Evolutionary conservation across 2,329 filamentous ascomycete genomes (phyloP).

Genomic region (Colletotrichum sp.): DNA sequence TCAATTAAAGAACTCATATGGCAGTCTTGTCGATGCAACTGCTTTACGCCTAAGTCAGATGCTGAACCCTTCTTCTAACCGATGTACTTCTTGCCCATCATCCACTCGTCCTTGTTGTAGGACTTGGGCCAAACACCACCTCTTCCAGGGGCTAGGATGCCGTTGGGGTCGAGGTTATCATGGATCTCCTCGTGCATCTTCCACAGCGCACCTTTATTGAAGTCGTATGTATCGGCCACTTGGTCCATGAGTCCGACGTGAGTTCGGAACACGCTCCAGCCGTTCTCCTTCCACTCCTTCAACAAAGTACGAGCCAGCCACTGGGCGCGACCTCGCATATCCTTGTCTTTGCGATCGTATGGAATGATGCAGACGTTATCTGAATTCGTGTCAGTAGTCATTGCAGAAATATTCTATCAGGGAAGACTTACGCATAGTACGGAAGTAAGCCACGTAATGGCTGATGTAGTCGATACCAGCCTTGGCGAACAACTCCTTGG

Average conservation of each 20-base stretch:
- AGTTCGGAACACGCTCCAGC: constrained; percentile 52
- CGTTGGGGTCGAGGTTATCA: constrained; percentile 47
- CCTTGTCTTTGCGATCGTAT: constrained; percentile 49
- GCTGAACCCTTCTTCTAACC: neutral
- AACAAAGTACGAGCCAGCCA: constrained; percentile 37
- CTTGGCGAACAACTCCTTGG: constrained; percentile 1
- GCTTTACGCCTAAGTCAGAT: neutral
- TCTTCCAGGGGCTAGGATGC: constrained; percentile 38
- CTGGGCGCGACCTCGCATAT: constrained; percentile 36
- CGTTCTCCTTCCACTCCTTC: constrained; percentile 43
- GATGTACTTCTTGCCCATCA: constrained; percentile 16
- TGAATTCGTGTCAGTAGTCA: neutral
- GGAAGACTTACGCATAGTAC: constrained; percentile 1
- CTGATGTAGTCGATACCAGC: constrained; percentile 15
- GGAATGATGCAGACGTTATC: constrained; percentile 56
- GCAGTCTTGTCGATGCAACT: neutral
- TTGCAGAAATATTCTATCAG: rapidly evolving
- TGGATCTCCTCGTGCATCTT: constrained; percentile 49
- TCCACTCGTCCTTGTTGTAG: constrained; percentile 15
- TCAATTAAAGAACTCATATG: neutral
- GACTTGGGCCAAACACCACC: constrained; percentile 39
- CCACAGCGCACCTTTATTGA: constrained; percentile 45
- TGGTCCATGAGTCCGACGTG: constrained; percentile 52
- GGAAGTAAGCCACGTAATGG: constrained; percentile 12
- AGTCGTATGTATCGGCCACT: constrained; percentile 49